Conservation (phyloP, 2,329 filamentous ascomycete genomes). For the Diaporthe vaccinii region DNA sequence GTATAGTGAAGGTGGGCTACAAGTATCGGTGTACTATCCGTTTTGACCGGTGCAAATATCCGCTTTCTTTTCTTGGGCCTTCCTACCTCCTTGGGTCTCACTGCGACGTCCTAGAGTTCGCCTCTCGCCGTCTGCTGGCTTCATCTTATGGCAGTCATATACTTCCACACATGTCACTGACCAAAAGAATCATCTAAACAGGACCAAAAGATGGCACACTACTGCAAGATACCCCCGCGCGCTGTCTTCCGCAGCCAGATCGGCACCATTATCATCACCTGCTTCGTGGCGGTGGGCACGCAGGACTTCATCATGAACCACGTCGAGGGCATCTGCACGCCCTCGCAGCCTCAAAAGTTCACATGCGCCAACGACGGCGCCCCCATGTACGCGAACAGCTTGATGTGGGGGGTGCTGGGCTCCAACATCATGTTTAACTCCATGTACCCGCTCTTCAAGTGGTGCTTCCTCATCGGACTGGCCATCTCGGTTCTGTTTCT, state of each 20-base stretch:
- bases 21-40: too few relatives aligned
- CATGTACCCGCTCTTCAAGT: constrained; percentile 58
- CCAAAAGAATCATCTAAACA: constrained; percentile 43
- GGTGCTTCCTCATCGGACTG: constrained; percentile 59
- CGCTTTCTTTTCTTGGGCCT: background rate
- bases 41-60: too few relatives aligned
- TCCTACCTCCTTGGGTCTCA: background rate
- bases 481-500: constrained; percentile 54
- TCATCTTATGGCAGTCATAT: background rate
- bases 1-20: too few relatives aligned
- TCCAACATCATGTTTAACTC: constrained; percentile 56
- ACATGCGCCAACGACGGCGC: constrained; percentile 44
- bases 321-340: constrained; percentile 51
- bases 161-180: background rate
- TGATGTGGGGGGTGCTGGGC: constrained; percentile 55
- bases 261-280: constrained; percentile 58
- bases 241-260: constrained; percentile 58
- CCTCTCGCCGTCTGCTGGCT: background rate
- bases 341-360: constrained; percentile 46
- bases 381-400: constrained; percentile 50
- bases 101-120: background rate
- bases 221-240: constrained; percentile 57
- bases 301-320: constrained; percentile 58
- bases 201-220: constrained; percentile 58
- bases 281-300: constrained; percentile 56